phyloP scores from a whole-genome alignment of 805 yeast genomes.

The Saturnispora kantuleensis region DNA sequence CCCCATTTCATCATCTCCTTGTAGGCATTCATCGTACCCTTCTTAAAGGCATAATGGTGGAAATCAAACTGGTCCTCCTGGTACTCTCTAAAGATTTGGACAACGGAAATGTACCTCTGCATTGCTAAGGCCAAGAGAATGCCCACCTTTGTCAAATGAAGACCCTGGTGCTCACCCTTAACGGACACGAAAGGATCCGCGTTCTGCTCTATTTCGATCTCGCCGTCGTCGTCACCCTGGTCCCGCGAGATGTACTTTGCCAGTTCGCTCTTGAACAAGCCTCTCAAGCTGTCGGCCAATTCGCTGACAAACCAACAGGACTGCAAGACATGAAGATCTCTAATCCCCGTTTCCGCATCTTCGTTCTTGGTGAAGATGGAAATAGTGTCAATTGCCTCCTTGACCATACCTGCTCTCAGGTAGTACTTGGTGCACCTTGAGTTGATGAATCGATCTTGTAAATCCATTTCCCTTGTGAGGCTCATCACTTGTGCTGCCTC shows the following conservation, averaged over 20 bases:
- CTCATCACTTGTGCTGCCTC: conserved; percentile 61
- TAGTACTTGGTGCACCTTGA: conserved; percentile 79
- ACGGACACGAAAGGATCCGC: conserved; percentile 27
- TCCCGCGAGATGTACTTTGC: conserved; percentile 13
- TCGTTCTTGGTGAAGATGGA: conserved; percentile 82
- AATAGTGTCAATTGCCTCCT: conserved; percentile 63
- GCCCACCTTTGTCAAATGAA: conserved; percentile 31
- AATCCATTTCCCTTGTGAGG: conserved; percentile 63
- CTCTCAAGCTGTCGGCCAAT: conserved; percentile 70
- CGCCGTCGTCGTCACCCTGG: background rate
- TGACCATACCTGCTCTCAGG: conserved; percentile 63
- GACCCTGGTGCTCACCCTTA: background rate
- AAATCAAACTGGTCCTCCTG: conserved; percentile 85
- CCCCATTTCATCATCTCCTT: conserved; percentile 75
- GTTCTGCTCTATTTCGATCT: conserved; percentile 19
- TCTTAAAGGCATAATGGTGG: conserved; percentile 84
- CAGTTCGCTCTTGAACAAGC: conserved; percentile 38
- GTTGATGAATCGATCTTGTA: conserved; percentile 87
- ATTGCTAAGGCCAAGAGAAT: conserved; percentile 57
- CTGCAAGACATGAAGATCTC: conserved; percentile 82
- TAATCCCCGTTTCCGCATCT: conserved; percentile 69
- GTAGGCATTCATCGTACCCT: conserved; percentile 84
- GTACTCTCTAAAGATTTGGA: conserved; percentile 60
- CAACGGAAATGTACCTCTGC: conserved; percentile 63
- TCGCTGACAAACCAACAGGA: conserved; percentile 84